phyloP scores from a whole-genome alignment of 495 filamentous ascomycete species.

The Lepraria neglecta region DNA sequence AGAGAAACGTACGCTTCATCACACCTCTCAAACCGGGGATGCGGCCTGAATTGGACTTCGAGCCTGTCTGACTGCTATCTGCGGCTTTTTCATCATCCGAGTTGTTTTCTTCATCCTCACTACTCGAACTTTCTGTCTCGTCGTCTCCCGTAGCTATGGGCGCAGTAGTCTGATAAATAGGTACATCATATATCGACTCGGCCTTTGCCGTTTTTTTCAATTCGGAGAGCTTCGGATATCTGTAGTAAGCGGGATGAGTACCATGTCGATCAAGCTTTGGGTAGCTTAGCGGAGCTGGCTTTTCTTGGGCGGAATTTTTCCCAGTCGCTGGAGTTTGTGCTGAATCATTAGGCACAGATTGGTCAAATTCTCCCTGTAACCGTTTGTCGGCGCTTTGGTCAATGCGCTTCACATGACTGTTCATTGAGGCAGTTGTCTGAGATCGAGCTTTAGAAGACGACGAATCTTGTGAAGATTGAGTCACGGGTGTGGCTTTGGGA shows the following conservation, averaged over 20 bases:
- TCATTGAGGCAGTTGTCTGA: background rate
- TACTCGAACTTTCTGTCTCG: background rate
- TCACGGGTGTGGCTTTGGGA: background rate
- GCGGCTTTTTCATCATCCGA: conserved; percentile 11
- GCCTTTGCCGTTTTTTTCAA: conserved; percentile 4
- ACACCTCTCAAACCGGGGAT: background rate
- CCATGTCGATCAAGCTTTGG: conserved; percentile 11
- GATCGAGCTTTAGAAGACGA: background rate
- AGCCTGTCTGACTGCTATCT: background rate
- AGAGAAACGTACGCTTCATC: conserved; percentile 8
- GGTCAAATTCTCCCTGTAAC: conserved; percentile 7
- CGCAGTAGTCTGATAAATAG: background rate
- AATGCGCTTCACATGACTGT: background rate
- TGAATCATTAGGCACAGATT: background rate
- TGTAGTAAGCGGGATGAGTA: conserved; percentile 14
- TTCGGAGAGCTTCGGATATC: conserved; percentile 21
- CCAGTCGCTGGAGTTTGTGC: background rate
- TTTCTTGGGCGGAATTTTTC: background rate
- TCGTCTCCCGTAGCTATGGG: background rate
- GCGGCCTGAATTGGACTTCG: background rate
- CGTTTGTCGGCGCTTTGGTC: conserved; percentile 11
- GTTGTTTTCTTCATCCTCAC: conserved; percentile 5
- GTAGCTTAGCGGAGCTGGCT: background rate
- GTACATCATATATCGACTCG: background rate
- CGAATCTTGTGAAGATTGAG: conserved; percentile 1